Evolutionary conservation across 768 basidiomycete species (phyloP).

Genomic region (Boletus fagicola): DNA sequence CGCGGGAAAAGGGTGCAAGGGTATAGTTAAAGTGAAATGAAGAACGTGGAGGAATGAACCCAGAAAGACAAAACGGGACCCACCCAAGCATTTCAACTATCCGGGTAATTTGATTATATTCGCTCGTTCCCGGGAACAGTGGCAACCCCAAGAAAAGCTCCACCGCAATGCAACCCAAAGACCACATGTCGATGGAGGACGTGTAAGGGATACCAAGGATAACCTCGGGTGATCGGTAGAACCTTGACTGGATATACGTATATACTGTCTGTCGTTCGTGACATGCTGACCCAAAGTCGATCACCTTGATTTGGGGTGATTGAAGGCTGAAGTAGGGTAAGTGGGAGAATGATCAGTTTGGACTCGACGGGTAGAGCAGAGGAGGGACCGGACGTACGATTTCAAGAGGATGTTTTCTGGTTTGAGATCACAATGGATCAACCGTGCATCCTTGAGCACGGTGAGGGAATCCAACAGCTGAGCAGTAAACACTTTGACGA

Average conservation of each 20-base stretch:
- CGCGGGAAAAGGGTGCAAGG: background rate
- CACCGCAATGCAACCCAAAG: constrained; percentile 95
- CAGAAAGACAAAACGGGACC: constrained; percentile 29
- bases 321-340: constrained; percentile 59
- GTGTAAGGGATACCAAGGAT: constrained; percentile 93
- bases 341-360: background rate
- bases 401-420: constrained; percentile 98
- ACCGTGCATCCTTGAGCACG: constrained; percentile 88
- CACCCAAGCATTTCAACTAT: constrained; percentile 99
- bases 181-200: constrained; percentile 99
- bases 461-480: constrained; percentile 91
- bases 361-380: background rate
- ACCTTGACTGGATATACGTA: constrained; percentile 98
- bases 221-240: constrained; percentile 98
- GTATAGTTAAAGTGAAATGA: background rate
- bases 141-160: constrained; percentile 96
- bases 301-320: constrained; percentile 97
- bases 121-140: constrained; percentile 96
- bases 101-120: constrained; percentile 96
- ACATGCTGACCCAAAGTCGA: constrained; percentile 98
- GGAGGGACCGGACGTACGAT: constrained; percentile 52
- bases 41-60: background rate
- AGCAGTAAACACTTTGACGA: constrained; percentile 98
- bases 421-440: constrained; percentile 98
- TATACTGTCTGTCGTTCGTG: constrained; percentile 99